Base-by-base conservation (phyloP, 2,329 filamentous ascomycete genomes). In the Penicillium brasilianum region DNA sequence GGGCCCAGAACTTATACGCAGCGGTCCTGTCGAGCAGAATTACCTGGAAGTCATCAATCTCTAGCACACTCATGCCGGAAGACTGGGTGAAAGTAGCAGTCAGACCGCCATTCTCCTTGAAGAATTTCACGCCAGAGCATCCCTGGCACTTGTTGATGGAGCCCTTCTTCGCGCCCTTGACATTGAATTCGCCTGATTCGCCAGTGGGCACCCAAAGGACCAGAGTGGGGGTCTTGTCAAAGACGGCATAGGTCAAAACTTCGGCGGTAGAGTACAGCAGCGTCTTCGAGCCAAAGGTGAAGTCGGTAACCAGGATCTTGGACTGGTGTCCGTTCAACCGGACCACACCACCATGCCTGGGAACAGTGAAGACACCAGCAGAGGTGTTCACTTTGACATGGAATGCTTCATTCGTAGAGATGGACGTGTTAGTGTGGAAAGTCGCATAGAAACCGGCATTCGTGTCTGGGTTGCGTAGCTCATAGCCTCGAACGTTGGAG, bases 261-360 rank as follows among this genome's bases (percentile, higher is more conserved):
- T 87, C 84, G 0, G 83, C 82, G 0, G 84, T 86, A 0, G 83
- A 85, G 69, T 87, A 87, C 0, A 87, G 69, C 0, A 87, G 70
- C 0, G 73, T 82, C 61, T 84, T 77, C 8, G 74, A 71, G 1
- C 85, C 86, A 41, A 87, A 82, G 1, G 64, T 71, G 59, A 87
- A 89, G 65, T 88, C 86, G 0, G 85, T 86, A 0, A 86, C 83
- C 3, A 88, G 71, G 16, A 89, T 84, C 77, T 88, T 88, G 8
- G 85, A 83, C 58, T 88, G 84, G 39, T 87, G 84, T 1, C 87
- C 87, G 58, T 87, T 82, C 43, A 89, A 78, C 6, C 82, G 77
- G 48, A 88, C 81, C 0, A 72, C 69, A 0, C 77, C 77, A 1
- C 77, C 80, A 49, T 81, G 77, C 58, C 82, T 81, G 1, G 87